Percentiles rank a stretch among this genome's conserved stretches.
These are phyloP conservation scores for Trichoderma reesei DNA, from an alignment of 495 filamentous ascomycete species.

Conservation along the genomic window DNA sequence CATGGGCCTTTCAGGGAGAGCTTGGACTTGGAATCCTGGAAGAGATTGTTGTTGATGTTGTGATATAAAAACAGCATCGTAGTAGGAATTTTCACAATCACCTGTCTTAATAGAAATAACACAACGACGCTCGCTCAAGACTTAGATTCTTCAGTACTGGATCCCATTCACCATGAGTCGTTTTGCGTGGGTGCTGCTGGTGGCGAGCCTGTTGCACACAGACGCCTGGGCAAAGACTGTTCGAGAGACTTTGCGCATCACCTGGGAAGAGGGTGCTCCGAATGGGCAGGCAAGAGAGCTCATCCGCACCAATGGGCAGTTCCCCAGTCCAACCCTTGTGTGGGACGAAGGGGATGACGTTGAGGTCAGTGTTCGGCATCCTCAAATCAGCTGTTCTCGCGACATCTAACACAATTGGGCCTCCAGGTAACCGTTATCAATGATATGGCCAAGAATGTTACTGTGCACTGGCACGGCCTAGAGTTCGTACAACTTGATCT, in stretches of 20 bases:
- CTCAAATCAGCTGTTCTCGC: too few relatives aligned
- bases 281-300: not conserved
- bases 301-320: not conserved
- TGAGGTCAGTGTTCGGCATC: not conserved
- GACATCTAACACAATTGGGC: not conserved
- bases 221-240: not conserved
- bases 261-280: not conserved
- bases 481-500: not conserved
- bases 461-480: not conserved
- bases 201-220: not conserved
- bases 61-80: not conserved
- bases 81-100: not conserved
- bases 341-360: constrained; percentile 1
- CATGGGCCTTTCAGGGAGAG: too few relatives aligned
- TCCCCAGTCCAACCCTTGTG: not conserved
- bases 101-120: not conserved
- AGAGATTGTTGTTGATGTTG: not conserved
- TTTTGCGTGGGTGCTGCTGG: not conserved
- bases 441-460: not conserved
- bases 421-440: not conserved
- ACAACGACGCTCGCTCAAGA: not conserved
- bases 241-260: not conserved
- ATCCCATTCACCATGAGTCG: not conserved
- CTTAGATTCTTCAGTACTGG: not conserved
- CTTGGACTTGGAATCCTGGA: too few relatives aligned